Evolutionary conservation across 2,329 filamentous ascomycete genomes (phyloP), one percentile per base, ranked within the genome.

Genomic region (Fusarium newnesense): DNA sequence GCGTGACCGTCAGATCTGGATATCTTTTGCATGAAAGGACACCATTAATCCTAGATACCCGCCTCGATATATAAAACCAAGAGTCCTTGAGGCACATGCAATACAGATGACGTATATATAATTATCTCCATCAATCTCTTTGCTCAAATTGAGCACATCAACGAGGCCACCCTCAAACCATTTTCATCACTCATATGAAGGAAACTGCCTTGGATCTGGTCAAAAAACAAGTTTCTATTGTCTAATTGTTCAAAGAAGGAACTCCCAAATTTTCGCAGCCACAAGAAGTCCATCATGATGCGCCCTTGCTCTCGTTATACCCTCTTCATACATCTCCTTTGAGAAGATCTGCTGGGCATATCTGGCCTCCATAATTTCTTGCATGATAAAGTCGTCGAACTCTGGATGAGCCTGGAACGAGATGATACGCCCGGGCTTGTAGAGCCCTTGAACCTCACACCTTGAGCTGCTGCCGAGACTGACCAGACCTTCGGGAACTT

Each of bases 1-100:
- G 84, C 81, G 84, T 39, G 78, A 84, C 32, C 80, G 83, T 42
- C 82, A 85, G 64, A 85, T 86, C 37, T 85, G 83, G 84, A 86
- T 86, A 44, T 86, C 85, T 6, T 86, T 86, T 78, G 85, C 85
- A 26, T 86, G 74, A 79, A 43, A 57, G 24, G 47, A 71, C 53
- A 60, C 26, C 44, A 39, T 40, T 32, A 50, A 57, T 46, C 24
- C 19, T 58, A 52, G 66, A 71, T 71, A 67, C 60, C 60, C 40
- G 63, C 60, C 50, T 73, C 62, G 36, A n/a, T 42, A 43, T 44
- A n/a, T 34, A 56, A n/a, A 47, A n/a, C n/a, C 36, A 58, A 34
- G 46, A 50, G 42, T 57, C 67, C 60, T 67, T 7, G 67, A 32
- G 68, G 68, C 67, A 62, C 32, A 62, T 60, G 49, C 40, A 52